Base-by-base conservation (phyloP, 805 yeast species). In the Saccharomycodes ludwigii region DNA sequence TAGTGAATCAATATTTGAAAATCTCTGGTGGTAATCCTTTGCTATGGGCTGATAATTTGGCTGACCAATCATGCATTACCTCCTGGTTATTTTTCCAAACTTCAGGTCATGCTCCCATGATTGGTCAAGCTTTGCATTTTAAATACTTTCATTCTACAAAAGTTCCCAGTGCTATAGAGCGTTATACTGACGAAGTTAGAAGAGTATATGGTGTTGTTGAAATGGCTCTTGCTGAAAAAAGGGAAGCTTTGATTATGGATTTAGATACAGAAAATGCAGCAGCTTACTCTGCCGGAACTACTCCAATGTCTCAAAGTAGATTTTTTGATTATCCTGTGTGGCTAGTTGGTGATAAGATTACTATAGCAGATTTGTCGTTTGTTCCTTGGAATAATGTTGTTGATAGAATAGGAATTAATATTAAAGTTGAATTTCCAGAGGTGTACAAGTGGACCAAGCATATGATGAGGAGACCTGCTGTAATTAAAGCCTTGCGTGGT, bases 301-400 rank as follows among this genome's bases (percentile, higher is more conserved):
- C 94, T 0, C 94, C 95, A 5, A 55, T 83, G 39, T 73, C 84
- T 12, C 88, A 80, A 51, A 76, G 85, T 29, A 68, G 85, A 52
- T 84, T 80, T 60, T 83, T 84, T 47, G 95, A 85, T 47, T 78
- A 82, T 48, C 95, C 95, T 2, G 88, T 86, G 18, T 86, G 97
- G 97, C 65, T 86, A 21, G 95, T 85, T 10, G 93, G 95, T 18
- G 94, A 85, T 46, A 59, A 67, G 27, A 66, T 75, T 30, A 71
- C 95, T 2, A 75, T 86, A 27, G 96, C 96, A 3, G 97, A 86
- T 56, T 64, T 86, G 48, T 73, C 88, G 15, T 86, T 86, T 59
- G 94, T 86, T 18, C 94, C 97, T 11, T 86, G 97, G 97, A 86
- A 86, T 55, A 86, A 85, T 48, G 95, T 86, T 12, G 94, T 86